Base-by-base conservation (phyloP, 495 filamentous ascomycete genomes). In the Pseudomonodictys pantanalensis region DNA sequence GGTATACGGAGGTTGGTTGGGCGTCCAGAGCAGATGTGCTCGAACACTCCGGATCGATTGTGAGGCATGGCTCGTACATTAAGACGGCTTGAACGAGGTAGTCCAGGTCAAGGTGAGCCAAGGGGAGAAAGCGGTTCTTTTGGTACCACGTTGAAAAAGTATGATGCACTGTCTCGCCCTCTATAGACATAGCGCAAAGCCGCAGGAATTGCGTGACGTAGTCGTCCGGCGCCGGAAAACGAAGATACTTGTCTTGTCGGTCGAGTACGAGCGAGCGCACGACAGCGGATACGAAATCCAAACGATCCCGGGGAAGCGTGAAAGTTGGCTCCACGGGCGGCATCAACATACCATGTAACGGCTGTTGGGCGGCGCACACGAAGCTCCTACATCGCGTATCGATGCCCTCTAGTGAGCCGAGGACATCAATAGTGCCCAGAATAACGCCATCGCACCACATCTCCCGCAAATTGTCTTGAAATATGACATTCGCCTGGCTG, bases 391-490 rank as follows among this genome's bases (percentile, higher is more conserved):
- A 60, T 26, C 57, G 12, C 8, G 57, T 53, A 4, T 54, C 28
- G 39, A 38, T 53, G 2, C 42, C 50, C 7, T 53, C 46, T 3
- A 60, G 22, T 12, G 45, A 48, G 22, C 49, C 57, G 1, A 60
- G 42, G 3, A 39, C 42, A 23, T 53, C 49, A 22, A 60, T 41
- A 1, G n/a, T 15, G 23, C 48, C 57, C 15, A 60, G 50, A 5
- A 60, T 12, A 10, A 60, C 50, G 2, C 49, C 57, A 39, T 60
- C 57, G 30, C 49, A 53, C 50, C 57, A 53, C 50, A 60, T 53
- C 50, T 60, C 57, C 23, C 47, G 53, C 9, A 60, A 42, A 30
- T 60, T 54, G 5, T 53, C 29, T 5, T 23, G 23, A 23, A 60
- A 60, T 26, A 29, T 24, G 10, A 60, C 57, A 12, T 53, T 53